Base-by-base conservation (phyloP, 768 basidiomycete genomes). In the Sporobolomyces roseus region DNA sequence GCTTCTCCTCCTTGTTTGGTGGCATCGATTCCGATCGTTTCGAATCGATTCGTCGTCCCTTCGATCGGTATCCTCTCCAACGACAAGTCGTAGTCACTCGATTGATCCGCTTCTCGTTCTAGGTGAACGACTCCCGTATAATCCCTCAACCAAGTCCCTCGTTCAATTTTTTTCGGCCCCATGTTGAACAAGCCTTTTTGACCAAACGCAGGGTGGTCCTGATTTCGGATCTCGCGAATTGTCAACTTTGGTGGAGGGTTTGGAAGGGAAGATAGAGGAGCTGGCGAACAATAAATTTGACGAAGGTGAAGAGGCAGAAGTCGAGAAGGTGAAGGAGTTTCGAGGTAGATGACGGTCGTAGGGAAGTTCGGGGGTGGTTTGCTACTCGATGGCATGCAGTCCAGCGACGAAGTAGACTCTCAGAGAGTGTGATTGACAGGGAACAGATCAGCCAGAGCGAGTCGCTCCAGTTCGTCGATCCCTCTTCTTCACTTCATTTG, bases 111-210 rank as follows among this genome's bases (percentile, higher is more conserved):
- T 60, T 89, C 84, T 48, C 85, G 85, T 70, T 92, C 85, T 73
- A 85, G 85, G 77, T 97, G 93, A 25, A 93, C 82, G 77, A 93
- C 85, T 30, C 92, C 91, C 30, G 88, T 79, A 73, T 94, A 94
- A 72, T 91, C 87, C 17, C 93, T 77, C 43, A 94, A 85, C 72
- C 86, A 84, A 30, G 85, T 83, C 50, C 82, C 83, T 5, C 85
- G 82, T 4, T 83, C 81, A 25, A 93, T 87, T 78, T 85, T 88
- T 66, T 83, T 86, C 30, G 29, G 29, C 35, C 49, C 25, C 27
- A 82, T 79, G 29, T 91, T 87, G 78, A 93, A 93, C 38, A 97
- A 81, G 5, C 93, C 93, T 70, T 78, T 80, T 77, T 93, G 92
- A 2, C 90, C 89, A 65, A 77, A 77, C 49, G 89, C 88, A 46